Conservation (phyloP, 2,329 filamentous ascomycete genomes). For the Macroventuria anomochaeta region DNA sequence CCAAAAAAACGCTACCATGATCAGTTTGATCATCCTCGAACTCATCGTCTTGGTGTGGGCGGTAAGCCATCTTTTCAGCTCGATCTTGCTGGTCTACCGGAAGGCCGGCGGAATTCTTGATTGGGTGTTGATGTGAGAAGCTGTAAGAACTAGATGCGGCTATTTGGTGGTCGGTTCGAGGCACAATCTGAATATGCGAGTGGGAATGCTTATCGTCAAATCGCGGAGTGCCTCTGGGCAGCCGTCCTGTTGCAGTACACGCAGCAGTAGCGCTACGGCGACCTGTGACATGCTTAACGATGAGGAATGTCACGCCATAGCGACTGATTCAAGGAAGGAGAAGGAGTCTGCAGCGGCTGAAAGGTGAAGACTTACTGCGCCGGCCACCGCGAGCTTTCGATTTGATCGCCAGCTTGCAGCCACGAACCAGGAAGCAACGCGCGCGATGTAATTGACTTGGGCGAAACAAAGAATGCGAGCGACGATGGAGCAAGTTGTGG, state of each 20-base stretch:
- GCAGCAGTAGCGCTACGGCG: conserved; percentile 27
- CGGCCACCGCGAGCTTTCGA: conserved; percentile 24
- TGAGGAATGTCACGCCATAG: background rate
- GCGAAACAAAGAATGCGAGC: too few species aligned
- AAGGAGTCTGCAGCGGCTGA: background rate
- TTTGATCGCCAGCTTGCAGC: conserved; percentile 30
- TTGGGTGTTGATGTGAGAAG: conserved; percentile 20
- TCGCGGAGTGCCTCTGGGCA: conserved; percentile 24
- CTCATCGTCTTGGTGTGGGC: conserved; percentile 24
- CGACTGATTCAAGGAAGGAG: background rate
- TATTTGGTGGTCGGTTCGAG: conserved; percentile 7
- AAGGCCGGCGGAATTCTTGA: background rate
- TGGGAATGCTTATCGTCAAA: conserved; percentile 16
- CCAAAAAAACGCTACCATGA: conserved; percentile 25
- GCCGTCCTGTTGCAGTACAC: conserved; percentile 19
- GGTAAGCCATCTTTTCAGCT: conserved; percentile 40
- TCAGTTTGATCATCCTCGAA: conserved; percentile 18
- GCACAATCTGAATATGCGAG: conserved; percentile 36
- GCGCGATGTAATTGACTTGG: background rate
- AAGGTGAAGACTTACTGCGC: conserved; percentile 31
- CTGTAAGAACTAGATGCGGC: conserved; percentile 19
- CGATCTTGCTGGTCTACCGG: background rate
- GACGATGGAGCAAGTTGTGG: background rate
- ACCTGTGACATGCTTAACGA: conserved; percentile 18
- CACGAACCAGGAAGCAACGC: background rate